Evolutionary conservation across 306 rosid genomes (phyloP), one percentile per base, ranked within the genome.

Genomic region (Luffa aegyptiaca): DNA sequence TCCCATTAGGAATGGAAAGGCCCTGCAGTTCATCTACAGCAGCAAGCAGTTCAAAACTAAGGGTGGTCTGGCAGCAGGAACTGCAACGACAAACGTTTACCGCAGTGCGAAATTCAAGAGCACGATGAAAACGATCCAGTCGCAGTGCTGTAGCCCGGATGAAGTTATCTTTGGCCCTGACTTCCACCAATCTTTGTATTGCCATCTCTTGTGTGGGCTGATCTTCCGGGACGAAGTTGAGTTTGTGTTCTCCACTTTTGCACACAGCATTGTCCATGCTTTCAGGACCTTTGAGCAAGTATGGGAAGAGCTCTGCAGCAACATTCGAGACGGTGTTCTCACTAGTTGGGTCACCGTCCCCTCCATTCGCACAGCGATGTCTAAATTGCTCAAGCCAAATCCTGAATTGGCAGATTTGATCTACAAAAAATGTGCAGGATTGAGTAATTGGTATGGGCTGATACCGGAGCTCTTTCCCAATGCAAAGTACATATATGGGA

Each of bases 131-230:
- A 72, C 89, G 21, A 80, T 93, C 53, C 90, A 85, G 33, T 85
- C 94, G 9, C 89, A 73, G 10, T 80, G 89, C 76, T 85, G 93
- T 82, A 91, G 99, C 87, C 99, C 99, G 0, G 93, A 90, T 36
- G 99, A 87, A 55, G 97, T 96, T 5, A 88, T 96, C 31, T 96
- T 93, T 16, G 93, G 96, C 49, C 82, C 93, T 5, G 99, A 96
- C 81, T 93, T 90, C 81, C 89, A 90, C 72, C 98, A 96, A 77
- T 90, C 99, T 2, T 35, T 96, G 4, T 96, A 96, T 82, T 96
- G 98, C 83, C 99, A 96, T 80, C 93, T 96, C 81, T 81, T 96
- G 33, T 93, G 99, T 64, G 98, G 97, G 2, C 84, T 96, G 33
- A 82, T 96, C 44, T 89, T 86, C 76, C 53, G 85, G 1, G 92